Evolutionary conservation across 2,329 filamentous ascomycete species (phyloP).

Genomic region (Aplosporella prunicola): DNA sequence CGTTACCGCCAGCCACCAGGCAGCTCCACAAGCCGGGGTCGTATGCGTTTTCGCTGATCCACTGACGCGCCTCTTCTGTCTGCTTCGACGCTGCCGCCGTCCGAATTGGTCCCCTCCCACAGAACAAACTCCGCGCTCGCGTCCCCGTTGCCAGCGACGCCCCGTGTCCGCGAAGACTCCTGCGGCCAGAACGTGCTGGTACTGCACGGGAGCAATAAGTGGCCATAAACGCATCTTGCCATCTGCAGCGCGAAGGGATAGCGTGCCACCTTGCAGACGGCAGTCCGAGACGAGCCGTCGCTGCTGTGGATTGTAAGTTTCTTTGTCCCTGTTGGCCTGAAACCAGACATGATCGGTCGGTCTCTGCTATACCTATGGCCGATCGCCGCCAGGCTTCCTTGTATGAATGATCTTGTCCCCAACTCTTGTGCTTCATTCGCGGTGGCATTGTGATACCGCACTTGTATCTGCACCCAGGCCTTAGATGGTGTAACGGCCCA

Average conservation of each 20-base stretch:
- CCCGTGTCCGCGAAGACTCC: background rate
- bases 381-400: conserved; percentile 6
- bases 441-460: conserved; percentile 9
- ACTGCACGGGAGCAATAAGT: conserved; percentile 3
- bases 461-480: conserved; percentile 8
- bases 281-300: conserved; percentile 11
- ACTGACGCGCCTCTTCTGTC: conserved; percentile 4
- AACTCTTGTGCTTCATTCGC: conserved; percentile 9
- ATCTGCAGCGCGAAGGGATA: conserved; percentile 5
- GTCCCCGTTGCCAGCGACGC: background rate
- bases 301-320: conserved; percentile 11
- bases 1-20: conserved; percentile 10
- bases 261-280: conserved; percentile 6
- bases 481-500: conserved; percentile 10
- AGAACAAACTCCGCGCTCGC: conserved; percentile 2
- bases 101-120: conserved; percentile 3
- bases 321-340: conserved; percentile 11
- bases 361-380: too few relatives aligned
- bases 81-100: conserved; percentile 6
- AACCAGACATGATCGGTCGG: conserved; percentile 9
- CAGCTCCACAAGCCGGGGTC: conserved; percentile 1
- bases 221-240: conserved; percentile 4
- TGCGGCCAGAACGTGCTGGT: conserved; percentile 6
- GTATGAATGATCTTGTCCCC: conserved; percentile 8
- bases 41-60: conserved; percentile 8